Base-by-base conservation (phyloP, 2,329 filamentous ascomycete genomes). In the Fulvia fulva region DNA sequence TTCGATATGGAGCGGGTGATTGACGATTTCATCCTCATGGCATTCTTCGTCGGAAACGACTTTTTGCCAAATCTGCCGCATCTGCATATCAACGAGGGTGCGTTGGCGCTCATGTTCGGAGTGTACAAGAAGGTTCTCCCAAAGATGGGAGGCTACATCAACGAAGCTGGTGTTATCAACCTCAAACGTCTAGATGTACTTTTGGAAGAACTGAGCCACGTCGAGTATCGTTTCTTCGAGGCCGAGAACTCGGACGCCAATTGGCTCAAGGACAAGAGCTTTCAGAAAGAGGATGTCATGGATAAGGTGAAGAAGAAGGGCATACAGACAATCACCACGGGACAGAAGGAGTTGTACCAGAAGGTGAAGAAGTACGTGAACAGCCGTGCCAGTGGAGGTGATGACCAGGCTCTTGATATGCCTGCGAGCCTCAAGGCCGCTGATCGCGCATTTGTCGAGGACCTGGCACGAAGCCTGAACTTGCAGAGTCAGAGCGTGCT, bases 21-120 rank as follows among this genome's bases (percentile, higher is more conserved):
- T 77, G 94, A 99, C 73, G 94, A 99, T 80, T 99, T 99, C 75
- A 97, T 99, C 72, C 84, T 99, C 61, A 97, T 99, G 91, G 93
- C 92, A 50, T 99, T 99, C 79, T 99, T 99, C 75, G 91, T 99
- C 69, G 94, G 94, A 72, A 99, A 99, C 76, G 94, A 99, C 83
- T 99, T 99, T 78, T 83, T 99, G 74, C 94, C 94, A 2, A 97
- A 99, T 76, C 81, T 99, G 58, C 95, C 95, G 5, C 90, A 95
- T 70, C 78, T 99, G 64, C 94, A 99, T 76, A 99, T 99, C 76
- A 99, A 99, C 75, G 95, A 99, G 76, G 95, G 94, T 64, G 94
- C 95, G 22, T 79, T 99, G 74, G 90, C 93, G 23, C 87, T 94
- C 71, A 99, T 99, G 94, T 99, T 99, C 75, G 88, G 89, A 71